A percentile compares a stretch with the other conserved stretches of the same genome.
Conservation (phyloP, 2,329 filamentous ascomycete species). For the Sporothrix variecibatus region DNA sequence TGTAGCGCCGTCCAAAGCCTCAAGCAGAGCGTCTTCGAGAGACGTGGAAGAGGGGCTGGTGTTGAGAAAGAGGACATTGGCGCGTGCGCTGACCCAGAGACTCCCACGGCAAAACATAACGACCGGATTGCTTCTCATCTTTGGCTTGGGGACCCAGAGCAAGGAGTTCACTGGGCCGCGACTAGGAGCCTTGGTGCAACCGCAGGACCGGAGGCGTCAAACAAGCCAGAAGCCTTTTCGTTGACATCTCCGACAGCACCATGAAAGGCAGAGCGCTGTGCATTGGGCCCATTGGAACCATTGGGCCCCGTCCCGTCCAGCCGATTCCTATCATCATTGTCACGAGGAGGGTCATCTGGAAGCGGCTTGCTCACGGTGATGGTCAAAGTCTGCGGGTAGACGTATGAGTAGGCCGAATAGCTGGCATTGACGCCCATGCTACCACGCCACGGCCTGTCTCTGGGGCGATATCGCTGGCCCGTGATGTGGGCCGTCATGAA, state of each 20-base stretch:
- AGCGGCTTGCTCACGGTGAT: neutral
- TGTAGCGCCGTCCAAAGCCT: constrained; percentile 28
- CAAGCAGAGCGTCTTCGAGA: constrained; percentile 36
- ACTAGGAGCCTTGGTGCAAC: neutral
- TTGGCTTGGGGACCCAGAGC: neutral
- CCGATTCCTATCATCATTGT: neutral
- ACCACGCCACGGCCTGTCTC: constrained; percentile 22
- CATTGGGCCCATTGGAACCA: neutral
- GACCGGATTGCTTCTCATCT: neutral
- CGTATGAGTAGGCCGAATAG: neutral
- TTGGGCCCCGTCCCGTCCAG: neutral
- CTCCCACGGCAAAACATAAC: constrained; percentile 40
- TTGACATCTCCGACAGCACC: neutral
- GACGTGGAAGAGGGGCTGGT: constrained; percentile 19
- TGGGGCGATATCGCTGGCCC: constrained; percentile 35
- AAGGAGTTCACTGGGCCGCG: neutral
- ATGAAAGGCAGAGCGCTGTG: neutral
- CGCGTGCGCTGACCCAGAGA: constrained; percentile 38
- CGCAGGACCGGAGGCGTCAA: neutral
- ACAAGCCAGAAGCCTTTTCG: neutral
- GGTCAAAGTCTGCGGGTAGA: constrained; percentile 20
- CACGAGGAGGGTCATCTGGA: neutral
- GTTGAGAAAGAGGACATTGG: constrained; percentile 40
- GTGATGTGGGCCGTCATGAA: constrained; percentile 39
- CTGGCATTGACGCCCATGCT: neutral